phyloP scores from a whole-genome alignment of 208 protist genomes.

The Leptomonas pyrrhocoris region DNA sequence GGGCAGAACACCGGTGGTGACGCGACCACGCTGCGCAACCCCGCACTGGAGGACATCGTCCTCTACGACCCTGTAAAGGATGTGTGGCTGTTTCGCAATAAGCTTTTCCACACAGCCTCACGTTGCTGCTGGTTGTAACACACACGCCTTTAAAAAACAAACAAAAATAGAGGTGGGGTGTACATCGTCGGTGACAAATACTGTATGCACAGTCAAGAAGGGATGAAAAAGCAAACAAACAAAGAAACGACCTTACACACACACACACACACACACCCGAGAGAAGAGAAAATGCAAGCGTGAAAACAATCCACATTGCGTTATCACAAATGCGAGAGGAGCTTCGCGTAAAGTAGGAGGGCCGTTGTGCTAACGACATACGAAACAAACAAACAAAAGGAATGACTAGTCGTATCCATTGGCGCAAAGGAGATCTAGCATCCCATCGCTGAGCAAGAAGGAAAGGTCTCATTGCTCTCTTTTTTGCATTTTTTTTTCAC shows the following conservation, averaged over 20 bases:
- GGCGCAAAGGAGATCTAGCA: too few relatives aligned
- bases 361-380: too few relatives aligned
- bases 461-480: too few relatives aligned
- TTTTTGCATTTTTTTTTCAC: too few relatives aligned
- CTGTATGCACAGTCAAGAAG: too few relatives aligned
- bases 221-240: background rate
- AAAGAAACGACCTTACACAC: background rate
- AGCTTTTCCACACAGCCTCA: slow-evolving; percentile 76
- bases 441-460: too few relatives aligned
- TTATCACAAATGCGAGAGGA: too few relatives aligned
- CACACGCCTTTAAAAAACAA: too few relatives aligned
- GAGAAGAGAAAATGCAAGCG: background rate
- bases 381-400: too few relatives aligned
- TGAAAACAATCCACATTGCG: background rate
- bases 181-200: too few relatives aligned
- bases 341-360: background rate
- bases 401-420: too few relatives aligned
- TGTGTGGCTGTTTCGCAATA: slow-evolving; percentile 75
- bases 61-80: slow-evolving; percentile 81
- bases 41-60: slow-evolving; percentile 66
- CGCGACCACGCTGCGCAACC: slow-evolving; percentile 46
- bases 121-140: slow-evolving; percentile 53
- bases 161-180: too few relatives aligned
- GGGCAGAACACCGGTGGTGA: slow-evolving; percentile 45
- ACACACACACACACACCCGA: background rate